A percentile compares a stretch with the other conserved stretches of the same genome.
Conservation (phyloP, 129 eudicot species). For the Artemisia tridentata region DNA sequence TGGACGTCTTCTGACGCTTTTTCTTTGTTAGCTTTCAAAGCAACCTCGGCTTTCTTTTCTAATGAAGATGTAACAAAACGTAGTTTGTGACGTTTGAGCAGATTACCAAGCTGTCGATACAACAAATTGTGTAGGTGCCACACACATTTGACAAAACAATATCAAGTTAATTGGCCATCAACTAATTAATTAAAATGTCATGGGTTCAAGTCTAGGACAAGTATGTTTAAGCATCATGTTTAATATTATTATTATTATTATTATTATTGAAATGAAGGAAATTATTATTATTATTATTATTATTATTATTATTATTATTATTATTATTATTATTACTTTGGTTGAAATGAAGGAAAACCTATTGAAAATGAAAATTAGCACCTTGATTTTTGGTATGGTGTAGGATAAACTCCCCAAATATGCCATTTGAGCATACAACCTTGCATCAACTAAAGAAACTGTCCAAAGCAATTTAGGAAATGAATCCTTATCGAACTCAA, state of each 20-base stretch:
- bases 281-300: no score
- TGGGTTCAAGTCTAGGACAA: no score
- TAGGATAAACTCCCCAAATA: slow-evolving; percentile 78
- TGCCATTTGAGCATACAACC: slow-evolving; percentile 79
- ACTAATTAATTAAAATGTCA: no score
- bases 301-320: no score
- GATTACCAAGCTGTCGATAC: slow-evolving; percentile 52
- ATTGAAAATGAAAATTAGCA: background rate
- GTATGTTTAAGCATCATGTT: no score
- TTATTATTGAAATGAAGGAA: background rate
- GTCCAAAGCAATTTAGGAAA: slow-evolving; percentile 62
- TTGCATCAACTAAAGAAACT: slow-evolving; percentile 73
- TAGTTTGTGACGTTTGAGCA: slow-evolving; percentile 52
- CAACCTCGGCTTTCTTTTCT: slow-evolving; percentile 39
- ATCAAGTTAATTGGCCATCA: no score
- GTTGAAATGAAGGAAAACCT: background rate
- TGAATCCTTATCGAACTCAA: slow-evolving; percentile 52
- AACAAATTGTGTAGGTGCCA: no score
- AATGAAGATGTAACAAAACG: slow-evolving; percentile 68
- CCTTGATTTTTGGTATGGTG: slow-evolving; percentile 81
- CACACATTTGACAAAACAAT: no score
- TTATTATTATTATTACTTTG: background rate
- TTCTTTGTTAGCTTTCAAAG: slow-evolving; percentile 10
- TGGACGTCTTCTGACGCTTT: background rate
- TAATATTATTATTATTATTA: no score